Percentiles rank a stretch among this genome's conserved stretches.
phyloP scores from a whole-genome alignment of 2,329 filamentous ascomycete species.

The Aspergillus ochraceoroseus region DNA sequence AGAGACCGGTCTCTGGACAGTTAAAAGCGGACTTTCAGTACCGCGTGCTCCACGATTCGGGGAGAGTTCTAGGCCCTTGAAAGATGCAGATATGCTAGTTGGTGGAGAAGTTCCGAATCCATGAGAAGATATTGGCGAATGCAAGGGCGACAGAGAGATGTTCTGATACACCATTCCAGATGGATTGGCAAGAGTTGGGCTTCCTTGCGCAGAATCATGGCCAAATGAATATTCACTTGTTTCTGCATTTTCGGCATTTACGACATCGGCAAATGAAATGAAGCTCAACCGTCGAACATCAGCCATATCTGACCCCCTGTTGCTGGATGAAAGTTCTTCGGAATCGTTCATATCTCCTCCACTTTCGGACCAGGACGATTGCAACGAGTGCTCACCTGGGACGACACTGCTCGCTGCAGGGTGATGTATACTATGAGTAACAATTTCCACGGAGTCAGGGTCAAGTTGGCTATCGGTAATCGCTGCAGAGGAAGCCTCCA shows the following conservation, averaged over 20 bases:
- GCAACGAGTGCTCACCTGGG: conserved; percentile 35
- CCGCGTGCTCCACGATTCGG: conserved; percentile 53
- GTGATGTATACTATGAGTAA: conserved; percentile 80
- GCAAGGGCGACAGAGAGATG: conserved; percentile 71
- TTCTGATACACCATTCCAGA: conserved; percentile 42
- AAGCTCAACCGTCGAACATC: conserved; percentile 85
- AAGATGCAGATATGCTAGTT: conserved; percentile 66
- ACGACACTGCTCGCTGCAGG: conserved; percentile 65
- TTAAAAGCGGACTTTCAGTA: conserved; percentile 58
- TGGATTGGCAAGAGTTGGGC: conserved; percentile 8
- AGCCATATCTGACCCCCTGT: conserved; percentile 68
- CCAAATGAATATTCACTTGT: conserved; percentile 47
- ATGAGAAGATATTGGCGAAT: conserved; percentile 71
- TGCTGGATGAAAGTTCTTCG: conserved; percentile 57
- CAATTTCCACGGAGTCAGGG: conserved; percentile 86
- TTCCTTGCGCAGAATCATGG: conserved; percentile 62
- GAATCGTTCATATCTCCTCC: conserved; percentile 52
- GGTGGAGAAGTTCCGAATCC: conserved; percentile 65
- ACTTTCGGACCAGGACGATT: conserved; percentile 48
- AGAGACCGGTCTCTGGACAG: conserved; percentile 50
- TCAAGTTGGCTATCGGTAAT: conserved; percentile 78
- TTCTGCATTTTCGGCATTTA: conserved; percentile 62
- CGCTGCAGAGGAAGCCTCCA: conserved; percentile 85
- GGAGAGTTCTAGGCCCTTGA: conserved; percentile 45
- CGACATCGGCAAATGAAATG: conserved; percentile 94